Conservation (phyloP, 1,284 basidiomycete genomes). For the Puccinia horiana region DNA sequence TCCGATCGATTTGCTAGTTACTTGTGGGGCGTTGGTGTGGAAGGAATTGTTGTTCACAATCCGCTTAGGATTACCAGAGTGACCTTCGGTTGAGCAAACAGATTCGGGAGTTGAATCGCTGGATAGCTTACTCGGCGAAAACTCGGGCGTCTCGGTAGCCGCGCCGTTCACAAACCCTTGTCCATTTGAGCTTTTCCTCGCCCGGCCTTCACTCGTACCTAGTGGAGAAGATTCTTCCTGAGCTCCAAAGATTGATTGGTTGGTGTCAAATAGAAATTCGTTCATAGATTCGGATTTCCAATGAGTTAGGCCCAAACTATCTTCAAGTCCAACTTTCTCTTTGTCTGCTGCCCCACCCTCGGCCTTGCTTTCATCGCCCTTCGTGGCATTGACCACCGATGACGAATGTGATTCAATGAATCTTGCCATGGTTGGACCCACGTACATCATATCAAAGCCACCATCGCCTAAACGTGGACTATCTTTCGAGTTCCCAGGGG, state of each 20-base stretch:
- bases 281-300: conserved; percentile 26
- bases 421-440: conserved; percentile 16
- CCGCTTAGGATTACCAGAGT: conserved; percentile 26
- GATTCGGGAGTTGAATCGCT: conserved; percentile 43
- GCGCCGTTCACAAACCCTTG: conserved; percentile 8
- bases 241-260: conserved; percentile 15
- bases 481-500: background rate
- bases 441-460: conserved; percentile 31
- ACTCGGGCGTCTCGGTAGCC: conserved; percentile 39
- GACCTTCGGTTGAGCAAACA: conserved; percentile 24
- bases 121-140: conserved; percentile 47
- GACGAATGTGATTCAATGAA: conserved; percentile 11
- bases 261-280: conserved; percentile 30
- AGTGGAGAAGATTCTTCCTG: conserved; percentile 24
- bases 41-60: background rate
- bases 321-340: background rate
- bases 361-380: background rate
- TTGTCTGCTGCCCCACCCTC: background rate
- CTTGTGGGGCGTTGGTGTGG: background rate
- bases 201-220: background rate
- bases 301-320: background rate
- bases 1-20: conserved; percentile 1
- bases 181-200: background rate
- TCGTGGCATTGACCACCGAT: background rate
- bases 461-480: conserved; percentile 12